Conservation (phyloP, 345 rosid species). For the Pseudoturritis turrita region DNA sequence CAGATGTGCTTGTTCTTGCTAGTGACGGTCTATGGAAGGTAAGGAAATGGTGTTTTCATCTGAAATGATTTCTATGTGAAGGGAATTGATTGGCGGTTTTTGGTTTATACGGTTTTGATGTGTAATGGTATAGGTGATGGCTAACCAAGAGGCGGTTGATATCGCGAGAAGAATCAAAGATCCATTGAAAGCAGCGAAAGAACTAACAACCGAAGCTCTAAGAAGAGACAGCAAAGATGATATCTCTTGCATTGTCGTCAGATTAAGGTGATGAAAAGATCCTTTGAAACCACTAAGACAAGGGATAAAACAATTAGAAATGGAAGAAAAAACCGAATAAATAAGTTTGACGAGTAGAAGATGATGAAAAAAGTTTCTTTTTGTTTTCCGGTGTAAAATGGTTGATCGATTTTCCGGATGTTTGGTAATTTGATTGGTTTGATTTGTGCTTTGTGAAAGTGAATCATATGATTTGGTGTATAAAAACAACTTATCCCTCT, state of each 20-base stretch:
- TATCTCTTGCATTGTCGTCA: conserved; percentile 70
- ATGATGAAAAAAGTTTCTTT: neutral
- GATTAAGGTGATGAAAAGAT: conserved; percentile 45
- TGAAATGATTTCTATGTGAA: neutral
- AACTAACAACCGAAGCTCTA: conserved; percentile 56
- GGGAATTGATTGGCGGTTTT: neutral
- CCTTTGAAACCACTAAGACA: neutral
- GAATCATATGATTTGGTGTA: conserved; percentile 25
- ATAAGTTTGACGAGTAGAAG: conserved; percentile 25
- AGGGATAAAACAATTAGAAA: neutral
- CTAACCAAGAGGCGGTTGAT: conserved; percentile 74
- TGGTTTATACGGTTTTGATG: neutral
- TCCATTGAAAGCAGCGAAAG: conserved; percentile 76
- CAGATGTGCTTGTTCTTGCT: conserved; percentile 64
- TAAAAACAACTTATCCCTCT: conserved; percentile 10
- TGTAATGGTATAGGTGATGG: conserved; percentile 45
- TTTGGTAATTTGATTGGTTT: conserved; percentile 23
- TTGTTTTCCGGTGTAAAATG: conserved; percentile 15
- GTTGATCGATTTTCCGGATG: conserved; percentile 11
- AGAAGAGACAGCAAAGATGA: conserved; percentile 71
- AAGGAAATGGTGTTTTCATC: neutral
- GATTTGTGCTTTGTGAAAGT: conserved; percentile 24
- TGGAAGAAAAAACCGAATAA: neutral
- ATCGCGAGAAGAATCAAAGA: conserved; percentile 61
- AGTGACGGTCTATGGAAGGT: conserved; percentile 82